Conservation (phyloP, 169 alveolate species). For the Fabrea salina region DNA sequence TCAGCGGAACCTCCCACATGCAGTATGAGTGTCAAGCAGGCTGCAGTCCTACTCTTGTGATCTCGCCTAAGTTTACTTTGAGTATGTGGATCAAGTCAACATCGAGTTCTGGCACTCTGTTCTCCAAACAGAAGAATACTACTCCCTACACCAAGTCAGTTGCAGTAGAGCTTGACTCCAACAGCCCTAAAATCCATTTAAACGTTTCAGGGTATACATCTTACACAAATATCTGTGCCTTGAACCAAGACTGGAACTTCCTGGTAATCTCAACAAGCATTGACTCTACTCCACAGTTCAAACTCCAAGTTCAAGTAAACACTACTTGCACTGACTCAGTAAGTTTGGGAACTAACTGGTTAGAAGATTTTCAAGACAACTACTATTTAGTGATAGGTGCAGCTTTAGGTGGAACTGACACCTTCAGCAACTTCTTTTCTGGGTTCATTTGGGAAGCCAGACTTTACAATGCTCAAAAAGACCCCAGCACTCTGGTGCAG, state of each 20-base stretch:
- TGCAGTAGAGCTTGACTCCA: background rate
- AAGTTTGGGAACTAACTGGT: background rate
- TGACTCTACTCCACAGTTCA: background rate
- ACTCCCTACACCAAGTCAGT: background rate
- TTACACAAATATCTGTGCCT: background rate
- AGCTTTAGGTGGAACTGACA: background rate
- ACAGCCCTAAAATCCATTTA: background rate
- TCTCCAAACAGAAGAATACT: background rate
- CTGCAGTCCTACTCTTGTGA: background rate
- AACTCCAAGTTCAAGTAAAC: background rate
- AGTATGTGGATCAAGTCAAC: constrained; percentile 1
- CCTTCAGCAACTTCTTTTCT: background rate
- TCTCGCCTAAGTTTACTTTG: background rate
- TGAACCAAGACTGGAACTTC: too few relatives aligned
- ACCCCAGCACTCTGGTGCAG: background rate
- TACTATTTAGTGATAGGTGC: constrained; percentile 8
- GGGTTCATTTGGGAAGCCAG: background rate
- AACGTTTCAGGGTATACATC: background rate
- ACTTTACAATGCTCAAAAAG: background rate
- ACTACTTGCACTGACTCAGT: background rate
- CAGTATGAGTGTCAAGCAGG: background rate
- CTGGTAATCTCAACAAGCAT: background rate
- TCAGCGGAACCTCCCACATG: background rate
- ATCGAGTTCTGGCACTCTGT: background rate
- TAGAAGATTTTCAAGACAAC: background rate